Base-by-base conservation (phyloP, 2,329 filamentous ascomycete genomes). In the Trichophyton mentagrophytes region DNA sequence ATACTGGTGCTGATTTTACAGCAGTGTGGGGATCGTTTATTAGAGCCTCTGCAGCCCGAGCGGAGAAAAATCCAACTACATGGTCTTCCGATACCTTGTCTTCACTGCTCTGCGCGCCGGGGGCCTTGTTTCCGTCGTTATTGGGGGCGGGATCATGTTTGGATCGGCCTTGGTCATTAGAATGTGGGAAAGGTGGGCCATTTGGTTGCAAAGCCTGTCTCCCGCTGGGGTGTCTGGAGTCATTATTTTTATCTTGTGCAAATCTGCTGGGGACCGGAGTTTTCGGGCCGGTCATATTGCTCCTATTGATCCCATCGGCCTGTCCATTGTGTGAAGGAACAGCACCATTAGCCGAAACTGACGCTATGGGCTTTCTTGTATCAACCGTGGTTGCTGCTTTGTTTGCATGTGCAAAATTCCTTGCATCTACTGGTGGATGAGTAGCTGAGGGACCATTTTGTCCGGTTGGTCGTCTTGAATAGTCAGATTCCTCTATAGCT, bases 61-160 rank as follows among this genome's bases (percentile, higher is more conserved):
- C 87, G 0, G 87, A 90, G 70, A 86, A 88, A 73, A 90, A 90
- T 0, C 81, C 83, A 8, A 82, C 77, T 0, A 77, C 72, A 60
- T 81, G 80, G 17, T 67, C 65, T 15, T 59, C 49, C 5, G 67
- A 60, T 8, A 20, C 58, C 51, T 63, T 63, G 38, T 63, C 62
- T 55, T 65, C 64, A 36, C 58, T 60, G 15, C 67, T 66, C 25
- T 69, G 68, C 42, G 71, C 67, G 30, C 65, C 67, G 13, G 55
- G 59, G 61, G 61, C 61, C 22, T 49, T 59, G 22, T 49, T 61
- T 47, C 25, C 13, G 36, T 62, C 64, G 49, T 60, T 64, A 38
- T 55, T 63, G 47, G 36, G 46, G 20, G 20, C 11, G 25, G 3
- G 51, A 15, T 64, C 65, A 7, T 17, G 53, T 46, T 60, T 59